Conservation (phyloP, 2,329 filamentous ascomycete genomes). For the Raffaelea arxii region DNA sequence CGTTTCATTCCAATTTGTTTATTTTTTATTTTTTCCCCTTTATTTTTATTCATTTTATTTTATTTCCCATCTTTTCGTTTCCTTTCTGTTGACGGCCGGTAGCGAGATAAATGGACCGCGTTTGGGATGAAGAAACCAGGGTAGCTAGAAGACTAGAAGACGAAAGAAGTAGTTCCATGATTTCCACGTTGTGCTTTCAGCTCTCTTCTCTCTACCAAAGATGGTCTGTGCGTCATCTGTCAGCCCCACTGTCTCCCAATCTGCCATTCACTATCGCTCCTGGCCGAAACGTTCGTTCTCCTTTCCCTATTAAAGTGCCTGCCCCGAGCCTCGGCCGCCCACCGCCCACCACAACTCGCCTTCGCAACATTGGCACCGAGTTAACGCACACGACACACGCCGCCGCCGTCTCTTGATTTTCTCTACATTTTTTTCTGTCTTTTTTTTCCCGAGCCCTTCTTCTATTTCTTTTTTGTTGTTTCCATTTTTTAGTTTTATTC, state of each 20-base stretch:
- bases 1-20: neutral
- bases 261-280: no score
- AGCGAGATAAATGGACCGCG: no score
- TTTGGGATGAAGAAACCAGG: no score
- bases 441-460: neutral
- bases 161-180: neutral
- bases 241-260: neutral
- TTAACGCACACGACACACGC: neutral
- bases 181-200: neutral
- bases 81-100: no score
- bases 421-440: neutral
- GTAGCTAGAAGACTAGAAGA: no score
- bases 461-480: neutral
- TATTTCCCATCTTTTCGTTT: no score
- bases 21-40: neutral
- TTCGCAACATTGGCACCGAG: no score
- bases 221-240: no score
- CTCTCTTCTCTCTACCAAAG: neutral
- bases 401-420: neutral
- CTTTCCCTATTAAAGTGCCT: neutral
- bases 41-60: neutral
- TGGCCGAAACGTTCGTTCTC: no score
- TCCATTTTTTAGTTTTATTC: neutral
- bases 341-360: neutral
- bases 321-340: neutral